Conservation (phyloP, 495 filamentous ascomycete species). For the Aspergillus sclerotioniger region DNA sequence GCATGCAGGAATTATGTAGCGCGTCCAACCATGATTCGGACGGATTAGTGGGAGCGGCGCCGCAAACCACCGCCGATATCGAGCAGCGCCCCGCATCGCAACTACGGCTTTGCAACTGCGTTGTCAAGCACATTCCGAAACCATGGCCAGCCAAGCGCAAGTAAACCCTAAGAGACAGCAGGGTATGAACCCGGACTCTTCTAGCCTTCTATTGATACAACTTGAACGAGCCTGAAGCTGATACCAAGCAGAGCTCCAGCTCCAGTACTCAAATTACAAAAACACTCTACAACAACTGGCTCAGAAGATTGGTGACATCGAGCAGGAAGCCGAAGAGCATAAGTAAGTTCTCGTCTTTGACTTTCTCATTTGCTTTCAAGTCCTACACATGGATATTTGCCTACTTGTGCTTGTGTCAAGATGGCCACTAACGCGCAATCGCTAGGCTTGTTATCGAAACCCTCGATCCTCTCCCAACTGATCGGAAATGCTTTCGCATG, state of each 20-base stretch:
- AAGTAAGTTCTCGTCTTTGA: constrained; percentile 60
- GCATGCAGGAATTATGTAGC: background rate
- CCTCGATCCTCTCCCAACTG: constrained; percentile 72
- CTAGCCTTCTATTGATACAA: constrained; percentile 15
- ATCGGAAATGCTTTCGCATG: constrained; percentile 98
- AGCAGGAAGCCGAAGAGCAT: constrained; percentile 96
- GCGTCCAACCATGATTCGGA: background rate
- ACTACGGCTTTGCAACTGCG: constrained; percentile 34
- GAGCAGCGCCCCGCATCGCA: constrained; percentile 34
- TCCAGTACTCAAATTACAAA: constrained; percentile 93
- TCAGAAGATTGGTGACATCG: constrained; percentile 93
- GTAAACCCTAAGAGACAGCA: constrained; percentile 73
- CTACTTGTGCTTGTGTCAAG: background rate
- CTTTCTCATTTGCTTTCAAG: background rate
- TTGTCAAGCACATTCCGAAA: constrained; percentile 15
- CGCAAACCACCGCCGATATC: constrained; percentile 14
- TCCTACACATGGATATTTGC: background rate
- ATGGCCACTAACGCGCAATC: constrained; percentile 15
- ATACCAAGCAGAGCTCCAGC: constrained; percentile 72
- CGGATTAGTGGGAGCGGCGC: background rate
- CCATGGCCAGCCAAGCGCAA: constrained; percentile 47
- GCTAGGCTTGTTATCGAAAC: constrained; percentile 92
- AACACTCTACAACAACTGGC: constrained; percentile 90
- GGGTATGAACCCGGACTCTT: constrained; percentile 52
- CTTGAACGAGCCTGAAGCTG: constrained; percentile 12